A percentile compares a stretch with the other conserved stretches of the same genome.
phyloP scores from a whole-genome alignment of 495 filamentous ascomycete genomes.

The Trichoderma gamsii region DNA sequence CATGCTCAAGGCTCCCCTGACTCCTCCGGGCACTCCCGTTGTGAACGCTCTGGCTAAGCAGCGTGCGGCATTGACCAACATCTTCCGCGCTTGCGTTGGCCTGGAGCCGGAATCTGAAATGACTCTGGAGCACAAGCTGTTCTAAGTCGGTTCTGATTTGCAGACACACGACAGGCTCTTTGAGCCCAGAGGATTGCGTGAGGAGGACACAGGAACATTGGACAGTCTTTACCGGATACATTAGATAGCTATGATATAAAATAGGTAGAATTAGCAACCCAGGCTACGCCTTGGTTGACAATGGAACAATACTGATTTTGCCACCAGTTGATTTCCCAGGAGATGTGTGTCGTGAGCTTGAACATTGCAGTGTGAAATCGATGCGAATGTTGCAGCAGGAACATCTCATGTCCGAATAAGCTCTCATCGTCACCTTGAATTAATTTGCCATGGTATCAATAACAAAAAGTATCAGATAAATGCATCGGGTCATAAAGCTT shows the following conservation, averaged over 20 bases:
- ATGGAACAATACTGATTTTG: not conserved
- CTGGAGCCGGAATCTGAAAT: slow-evolving; percentile 98
- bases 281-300: slow-evolving; percentile 1
- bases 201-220: not conserved
- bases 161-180: not conserved
- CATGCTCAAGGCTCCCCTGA: slow-evolving; percentile 98
- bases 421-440: too few species aligned
- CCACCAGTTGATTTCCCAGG: not conserved
- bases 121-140: slow-evolving; percentile 99
- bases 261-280: not conserved
- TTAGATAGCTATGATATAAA: slow-evolving; percentile 1
- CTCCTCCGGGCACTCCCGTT: slow-evolving; percentile 90
- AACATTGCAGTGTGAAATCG: not conserved
- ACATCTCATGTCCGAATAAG: not conserved
- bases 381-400: not conserved
- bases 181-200: not conserved
- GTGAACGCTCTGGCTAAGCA: slow-evolving; percentile 97
- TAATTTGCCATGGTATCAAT: too few species aligned
- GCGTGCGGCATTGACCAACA: slow-evolving; percentile 89
- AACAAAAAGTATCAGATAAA: too few species aligned
- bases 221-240: slow-evolving; percentile 9
- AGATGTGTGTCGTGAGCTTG: not conserved
- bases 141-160: slow-evolving; percentile 34
- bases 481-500: too few species aligned
- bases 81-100: slow-evolving; percentile 97